Conservation (phyloP, 768 basidiomycete species). For the Auricularia sp. region DNA sequence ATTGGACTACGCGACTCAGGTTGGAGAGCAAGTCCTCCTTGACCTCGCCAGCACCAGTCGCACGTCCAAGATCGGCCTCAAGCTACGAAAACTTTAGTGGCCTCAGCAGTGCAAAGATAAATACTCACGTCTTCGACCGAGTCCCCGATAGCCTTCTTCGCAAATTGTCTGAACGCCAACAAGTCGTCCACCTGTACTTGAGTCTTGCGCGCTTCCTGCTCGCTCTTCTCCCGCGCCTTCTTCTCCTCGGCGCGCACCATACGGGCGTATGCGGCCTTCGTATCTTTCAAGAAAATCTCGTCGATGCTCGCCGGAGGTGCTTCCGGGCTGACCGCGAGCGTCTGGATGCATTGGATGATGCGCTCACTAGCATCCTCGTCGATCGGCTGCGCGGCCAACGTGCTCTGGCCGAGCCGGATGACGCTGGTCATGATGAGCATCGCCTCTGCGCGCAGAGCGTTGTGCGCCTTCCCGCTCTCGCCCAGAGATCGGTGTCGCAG, state of each 20-base stretch:
- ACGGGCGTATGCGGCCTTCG: constrained; percentile 82
- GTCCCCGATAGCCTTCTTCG: constrained; percentile 80
- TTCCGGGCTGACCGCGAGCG: constrained; percentile 57
- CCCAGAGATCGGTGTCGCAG: constrained; percentile 53
- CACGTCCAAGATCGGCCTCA: constrained; percentile 77
- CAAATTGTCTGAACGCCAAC: constrained; percentile 86
- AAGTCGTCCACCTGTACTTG: constrained; percentile 91
- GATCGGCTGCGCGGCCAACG: constrained; percentile 87
- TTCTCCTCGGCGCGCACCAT: constrained; percentile 98
- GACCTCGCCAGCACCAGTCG: constrained; percentile 74
- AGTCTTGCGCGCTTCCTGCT: constrained; percentile 56
- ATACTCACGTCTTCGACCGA: constrained; percentile 37
- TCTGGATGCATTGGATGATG: constrained; percentile 91
- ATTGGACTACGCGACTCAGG: constrained; percentile 82
- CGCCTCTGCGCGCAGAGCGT: constrained; percentile 82
- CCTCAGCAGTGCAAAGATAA: constrained; percentile 41
- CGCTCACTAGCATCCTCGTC: constrained; percentile 97
- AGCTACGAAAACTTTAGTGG: constrained; percentile 40
- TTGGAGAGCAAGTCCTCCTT: constrained; percentile 93
- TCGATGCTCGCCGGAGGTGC: constrained; percentile 37
- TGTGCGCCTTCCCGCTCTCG: constrained; percentile 46
- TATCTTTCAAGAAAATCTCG: constrained; percentile 74
- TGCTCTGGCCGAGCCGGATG: constrained; percentile 94
- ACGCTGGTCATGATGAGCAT: constrained; percentile 98
- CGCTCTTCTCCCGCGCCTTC: constrained; percentile 85